Base-by-base conservation (phyloP, 176 grass and related monocot genomes). In the Bromus sterilis region DNA sequence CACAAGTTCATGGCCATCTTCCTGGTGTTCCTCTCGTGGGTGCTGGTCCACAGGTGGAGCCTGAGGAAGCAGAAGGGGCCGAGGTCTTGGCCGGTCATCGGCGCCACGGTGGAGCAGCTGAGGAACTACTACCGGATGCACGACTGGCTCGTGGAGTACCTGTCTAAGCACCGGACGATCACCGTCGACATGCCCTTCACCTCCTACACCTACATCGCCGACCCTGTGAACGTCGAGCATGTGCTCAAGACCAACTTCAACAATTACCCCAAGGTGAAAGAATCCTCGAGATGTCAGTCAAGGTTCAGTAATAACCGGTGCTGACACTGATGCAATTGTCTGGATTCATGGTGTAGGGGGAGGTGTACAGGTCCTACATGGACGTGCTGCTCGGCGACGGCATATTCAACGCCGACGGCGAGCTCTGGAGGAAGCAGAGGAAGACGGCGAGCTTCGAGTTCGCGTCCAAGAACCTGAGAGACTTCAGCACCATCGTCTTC, bases 381-480 rank as follows among this genome's bases (percentile, higher is more conserved):
- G 79, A 97, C 18, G 94, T 94, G 66, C 85, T 97, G 44, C 94
- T 97, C 23, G 94, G 94, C 39, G 91, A 97, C 21, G 94, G 94
- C 14, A 97, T 97, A 70, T 97, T 97, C 81, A 97, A 97, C 41
- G 89, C 94, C 1, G 94, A 97, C 41, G 94, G 94, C 14, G 94
- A 97, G 78, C 29, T 94, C 56, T 97, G 94, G 94, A 86, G 91
- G 85, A 92, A 88, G 85, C 94, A 97, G 42, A 88, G 94, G 82
- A 97, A 97, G 80, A 97, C 94, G 13, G 94, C 94, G 23, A 97
- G 94, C 85, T 94, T 97, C 66, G 91, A 97, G 77, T 94, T 97
- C 16, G 91, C 94, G 33, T 97, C 94, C 53, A 97, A 92, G 84
- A 97, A 97, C 73, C 61, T 97, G 79, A 94, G 94, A 56, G 94